Conservation (phyloP, 2,329 filamentous ascomycete genomes). For the Cladophialophora yegresii region DNA sequence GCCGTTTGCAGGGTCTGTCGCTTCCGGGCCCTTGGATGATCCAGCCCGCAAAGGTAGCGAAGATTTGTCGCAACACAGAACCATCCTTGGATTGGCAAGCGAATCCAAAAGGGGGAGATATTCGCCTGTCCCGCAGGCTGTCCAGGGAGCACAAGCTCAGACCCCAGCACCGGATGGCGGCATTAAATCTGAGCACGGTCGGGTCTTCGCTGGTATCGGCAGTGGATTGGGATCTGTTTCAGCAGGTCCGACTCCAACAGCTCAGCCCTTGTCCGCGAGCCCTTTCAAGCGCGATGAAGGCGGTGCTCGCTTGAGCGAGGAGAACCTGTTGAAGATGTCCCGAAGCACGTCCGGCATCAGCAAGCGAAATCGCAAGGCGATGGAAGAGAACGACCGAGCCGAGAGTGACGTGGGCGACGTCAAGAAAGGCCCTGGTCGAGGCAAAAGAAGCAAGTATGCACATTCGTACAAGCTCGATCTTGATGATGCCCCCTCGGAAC, state of each 20-base stretch:
- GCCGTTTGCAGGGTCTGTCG: slow-evolving; percentile 41
- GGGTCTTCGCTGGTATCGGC: slow-evolving; percentile 93
- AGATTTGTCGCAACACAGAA: slow-evolving; percentile 63
- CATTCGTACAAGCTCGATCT: slow-evolving; percentile 36
- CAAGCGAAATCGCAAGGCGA: slow-evolving; percentile 67
- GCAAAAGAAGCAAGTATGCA: slow-evolving; percentile 34
- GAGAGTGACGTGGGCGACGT: slow-evolving; percentile 63
- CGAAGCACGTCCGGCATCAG: slow-evolving; percentile 53
- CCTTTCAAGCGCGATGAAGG: slow-evolving; percentile 56
- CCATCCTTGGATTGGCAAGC: slow-evolving; percentile 68
- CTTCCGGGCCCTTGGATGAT: slow-evolving; percentile 42
- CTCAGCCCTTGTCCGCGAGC: slow-evolving; percentile 43
- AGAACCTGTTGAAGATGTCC: slow-evolving; percentile 44
- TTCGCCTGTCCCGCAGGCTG: slow-evolving; percentile 87
- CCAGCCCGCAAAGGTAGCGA: slow-evolving; percentile 53
- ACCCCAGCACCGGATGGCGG: slow-evolving; percentile 79
- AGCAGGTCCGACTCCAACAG: slow-evolving; percentile 45
- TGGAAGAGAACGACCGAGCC: slow-evolving; percentile 70
- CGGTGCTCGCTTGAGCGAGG: slow-evolving; percentile 47
- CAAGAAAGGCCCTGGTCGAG: slow-evolving; percentile 27
- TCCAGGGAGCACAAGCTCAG: slow-evolving; percentile 85
- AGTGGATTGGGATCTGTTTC: slow-evolving; percentile 63
- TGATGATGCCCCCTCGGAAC: slow-evolving; percentile 26
- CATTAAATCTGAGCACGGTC: slow-evolving; percentile 92
- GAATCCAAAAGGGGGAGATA: slow-evolving; percentile 81